Evolutionary conservation across 495 filamentous ascomycete genomes (phyloP).

Genomic region (Penicillium cinerascens): DNA sequence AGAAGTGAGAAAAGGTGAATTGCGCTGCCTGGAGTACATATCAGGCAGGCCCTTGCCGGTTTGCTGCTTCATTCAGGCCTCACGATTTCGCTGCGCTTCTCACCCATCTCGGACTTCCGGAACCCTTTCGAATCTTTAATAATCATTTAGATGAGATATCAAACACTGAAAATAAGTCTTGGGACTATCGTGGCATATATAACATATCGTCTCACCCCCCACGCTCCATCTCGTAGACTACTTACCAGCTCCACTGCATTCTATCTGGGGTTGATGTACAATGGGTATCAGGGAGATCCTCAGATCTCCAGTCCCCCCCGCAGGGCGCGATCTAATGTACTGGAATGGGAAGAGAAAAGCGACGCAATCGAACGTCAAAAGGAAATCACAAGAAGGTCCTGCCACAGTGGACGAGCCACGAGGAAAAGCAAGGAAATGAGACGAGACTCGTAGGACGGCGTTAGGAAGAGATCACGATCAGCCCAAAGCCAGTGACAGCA

Average conservation of each 20-base stretch:
- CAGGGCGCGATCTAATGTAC: conserved; percentile 31
- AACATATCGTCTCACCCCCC: conserved; percentile 7
- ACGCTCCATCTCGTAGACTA: conserved; percentile 17
- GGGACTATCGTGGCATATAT: conserved; percentile 8
- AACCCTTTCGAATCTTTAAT: no score
- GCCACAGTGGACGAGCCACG: not conserved
- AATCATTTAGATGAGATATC: no score
- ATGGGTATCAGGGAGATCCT: conserved; percentile 27
- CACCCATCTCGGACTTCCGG: no score
- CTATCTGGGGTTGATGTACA: conserved; percentile 34
- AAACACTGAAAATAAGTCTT: not conserved
- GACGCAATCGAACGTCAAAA: conserved; percentile 8
- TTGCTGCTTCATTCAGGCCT: no score
- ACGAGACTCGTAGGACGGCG: conserved; percentile 27
- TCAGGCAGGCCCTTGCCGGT: no score
- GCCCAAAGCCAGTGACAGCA: conserved; percentile 22
- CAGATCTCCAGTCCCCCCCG: conserved; percentile 19
- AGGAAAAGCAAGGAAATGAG: conserved; percentile 8
- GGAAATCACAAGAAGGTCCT: conserved; percentile 3
- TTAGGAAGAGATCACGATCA: conserved; percentile 15
- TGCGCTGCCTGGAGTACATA: no score
- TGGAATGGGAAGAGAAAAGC: conserved; percentile 8
- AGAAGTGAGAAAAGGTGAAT: no score
- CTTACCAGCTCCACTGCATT: conserved; percentile 22
- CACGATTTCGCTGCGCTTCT: no score